Percentiles rank a stretch among this genome's conserved stretches.
phyloP scores from a whole-genome alignment of 495 filamentous ascomycete species.

The Talaromyces thailandensis region DNA sequence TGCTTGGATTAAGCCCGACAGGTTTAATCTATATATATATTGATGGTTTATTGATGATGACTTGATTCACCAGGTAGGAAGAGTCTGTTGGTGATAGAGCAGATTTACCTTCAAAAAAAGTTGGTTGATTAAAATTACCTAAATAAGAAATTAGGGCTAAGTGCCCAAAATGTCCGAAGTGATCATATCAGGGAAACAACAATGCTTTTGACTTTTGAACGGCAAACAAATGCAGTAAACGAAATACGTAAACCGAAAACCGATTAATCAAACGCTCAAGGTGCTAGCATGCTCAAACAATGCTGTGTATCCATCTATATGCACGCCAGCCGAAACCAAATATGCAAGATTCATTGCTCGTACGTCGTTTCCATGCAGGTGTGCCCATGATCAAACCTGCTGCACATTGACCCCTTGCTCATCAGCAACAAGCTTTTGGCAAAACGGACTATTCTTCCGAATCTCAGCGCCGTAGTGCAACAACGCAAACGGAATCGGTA shows the following conservation, averaged over 20 bases:
- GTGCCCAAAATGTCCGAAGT: neutral
- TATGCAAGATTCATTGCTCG: neutral
- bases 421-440: constrained; percentile 18
- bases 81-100: no score
- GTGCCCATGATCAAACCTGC: neutral
- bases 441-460: constrained; percentile 30
- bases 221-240: neutral
- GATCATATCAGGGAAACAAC: neutral
- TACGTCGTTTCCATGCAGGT: neutral
- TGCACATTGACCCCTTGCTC: neutral
- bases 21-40: neutral
- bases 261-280: neutral
- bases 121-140: neutral
- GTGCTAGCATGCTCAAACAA: neutral
- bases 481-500: constrained; percentile 33
- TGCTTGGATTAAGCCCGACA: no score
- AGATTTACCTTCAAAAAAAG: neutral
- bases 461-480: constrained; percentile 27
- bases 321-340: neutral
- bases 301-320: neutral
- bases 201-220: neutral
- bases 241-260: neutral
- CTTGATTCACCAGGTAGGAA: no score
- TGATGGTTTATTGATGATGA: no score
- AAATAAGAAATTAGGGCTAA: neutral